These are phyloP conservation scores for Xerocomus spinulosus DNA, from an alignment of 768 basidiomycete genomes.

Conservation along the genomic window DNA sequence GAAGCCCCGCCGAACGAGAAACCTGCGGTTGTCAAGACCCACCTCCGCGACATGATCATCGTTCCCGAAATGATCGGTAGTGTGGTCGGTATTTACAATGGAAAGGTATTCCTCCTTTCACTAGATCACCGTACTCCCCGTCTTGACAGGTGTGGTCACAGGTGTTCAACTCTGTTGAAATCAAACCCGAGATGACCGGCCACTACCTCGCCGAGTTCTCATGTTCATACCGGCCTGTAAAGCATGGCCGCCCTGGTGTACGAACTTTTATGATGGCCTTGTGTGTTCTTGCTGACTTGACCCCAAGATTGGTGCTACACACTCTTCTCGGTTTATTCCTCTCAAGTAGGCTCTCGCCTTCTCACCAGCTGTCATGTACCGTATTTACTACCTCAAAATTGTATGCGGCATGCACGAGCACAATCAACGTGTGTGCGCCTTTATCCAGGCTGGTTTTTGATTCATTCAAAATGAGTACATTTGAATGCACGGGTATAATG, in stretches of 20 bases:
- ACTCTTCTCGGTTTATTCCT: slow-evolving; percentile 89
- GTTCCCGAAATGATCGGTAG: slow-evolving; percentile 99
- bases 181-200: slow-evolving; percentile 99
- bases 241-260: slow-evolving; percentile 99
- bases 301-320: slow-evolving; percentile 79
- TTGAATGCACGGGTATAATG: slow-evolving; percentile 51
- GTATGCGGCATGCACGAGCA: slow-evolving; percentile 34
- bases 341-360: slow-evolving; percentile 71
- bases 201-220: slow-evolving; percentile 99
- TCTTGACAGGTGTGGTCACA: slow-evolving; percentile 24
- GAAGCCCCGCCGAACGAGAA: slow-evolving; percentile 99
- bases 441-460: slow-evolving; percentile 11
- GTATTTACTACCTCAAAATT: slow-evolving; percentile 30
- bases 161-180: slow-evolving; percentile 96
- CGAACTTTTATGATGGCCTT: slow-evolving; percentile 31
- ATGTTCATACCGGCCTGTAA: slow-evolving; percentile 96
- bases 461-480: slow-evolving; percentile 39
- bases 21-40: slow-evolving; percentile 97
- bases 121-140: neutral
- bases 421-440: neutral
- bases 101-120: slow-evolving; percentile 57
- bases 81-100: slow-evolving; percentile 98
- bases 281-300: slow-evolving; percentile 9
- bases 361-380: slow-evolving; percentile 25
- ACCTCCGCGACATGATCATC: slow-evolving; percentile 99